Evolutionary conservation across 1,284 basidiomycete genomes (phyloP).

Genomic region (Rhodotorula sp.): DNA sequence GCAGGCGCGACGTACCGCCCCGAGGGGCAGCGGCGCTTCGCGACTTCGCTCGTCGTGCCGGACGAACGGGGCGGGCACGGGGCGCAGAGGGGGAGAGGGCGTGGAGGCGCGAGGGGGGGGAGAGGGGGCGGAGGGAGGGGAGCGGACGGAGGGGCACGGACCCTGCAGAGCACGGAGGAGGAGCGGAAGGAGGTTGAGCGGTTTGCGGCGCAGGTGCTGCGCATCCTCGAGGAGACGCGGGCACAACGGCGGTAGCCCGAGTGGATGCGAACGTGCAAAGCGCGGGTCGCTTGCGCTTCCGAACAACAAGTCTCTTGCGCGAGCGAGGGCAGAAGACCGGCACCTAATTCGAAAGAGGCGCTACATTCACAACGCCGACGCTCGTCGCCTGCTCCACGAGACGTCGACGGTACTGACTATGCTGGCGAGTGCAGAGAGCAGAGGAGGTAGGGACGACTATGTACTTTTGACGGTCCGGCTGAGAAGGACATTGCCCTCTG

Average conservation of each 20-base stretch:
- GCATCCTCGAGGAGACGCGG: conserved; percentile 16
- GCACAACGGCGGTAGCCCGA: not conserved
- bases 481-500: too few relatives aligned
- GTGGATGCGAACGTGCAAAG: not conserved
- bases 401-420: too few relatives aligned
- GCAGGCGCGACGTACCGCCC: conserved; percentile 19
- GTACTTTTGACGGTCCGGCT: too few relatives aligned
- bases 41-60: conserved; percentile 8
- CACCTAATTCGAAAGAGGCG: too few relatives aligned
- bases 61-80: conserved; percentile 1
- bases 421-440: too few relatives aligned
- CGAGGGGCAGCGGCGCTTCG: conserved; percentile 13
- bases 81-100: not conserved
- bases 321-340: too few relatives aligned
- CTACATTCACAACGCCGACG: too few relatives aligned
- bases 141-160: not conserved
- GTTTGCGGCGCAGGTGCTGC: conserved; percentile 23
- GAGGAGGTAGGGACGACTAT: too few relatives aligned
- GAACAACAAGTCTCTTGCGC: too few relatives aligned
- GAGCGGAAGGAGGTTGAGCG: conserved; percentile 23
- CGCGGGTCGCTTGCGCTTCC: too few relatives aligned
- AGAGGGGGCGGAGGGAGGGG: not conserved
- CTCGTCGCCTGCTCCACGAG: too few relatives aligned
- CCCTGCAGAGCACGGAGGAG: conserved; percentile 23
- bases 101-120: not conserved